Evolutionary conservation across 768 basidiomycete species (phyloP), one percentile per base, ranked within the genome.

Genomic region (Mycena vulgaris): DNA sequence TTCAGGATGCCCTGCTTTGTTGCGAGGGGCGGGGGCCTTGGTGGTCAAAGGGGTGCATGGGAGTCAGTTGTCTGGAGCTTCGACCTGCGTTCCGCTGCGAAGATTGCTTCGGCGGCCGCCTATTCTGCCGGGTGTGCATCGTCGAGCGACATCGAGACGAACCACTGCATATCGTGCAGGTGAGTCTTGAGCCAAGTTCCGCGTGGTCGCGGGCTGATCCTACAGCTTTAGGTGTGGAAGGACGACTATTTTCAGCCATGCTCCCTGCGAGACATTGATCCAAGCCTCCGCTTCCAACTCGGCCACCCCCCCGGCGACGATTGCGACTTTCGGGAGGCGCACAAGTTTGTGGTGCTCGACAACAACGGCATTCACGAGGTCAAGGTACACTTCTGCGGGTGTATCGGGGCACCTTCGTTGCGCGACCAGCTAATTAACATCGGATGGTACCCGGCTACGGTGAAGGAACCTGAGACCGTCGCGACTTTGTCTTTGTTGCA

Each of bases 141-240:
- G 10, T 74, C 4, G 53, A 73, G 7, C 42, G 33, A 17, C 76
- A 77, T 63, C 37, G 23, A 0, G 30, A 64, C 11, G 51, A 74
- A 14, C 74, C 69, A 5, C 31, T 77, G 11, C 76, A 77, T 52
- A n/a, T 53, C 13, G 30, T 33, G 2, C 37, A 77, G 74, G 76
- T 77, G 48, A 2, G 48, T 28, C 10, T n/a, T n/a, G n/a, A n/a
- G n/a, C n/a, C n/a, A n/a, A n/a, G n/a, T n/a, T n/a, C n/a, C n/a
- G n/a, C n/a, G n/a, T n/a, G n/a, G n/a, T n/a, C n/a, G n/a, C n/a
- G n/a, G n/a, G 21, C 16, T 10, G 6, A n/a, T n/a, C n/a, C n/a
- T n/a, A n/a, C n/a, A n/a, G n/a, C n/a, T n/a, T n/a, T n/a, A 78
- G 76, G 45, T 63, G 42, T 78, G 78, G 76, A 63, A 63, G 2